Evolutionary conservation across 2,329 filamentous ascomycete genomes (phyloP).

Genomic region (Stagonosporopsis chrysanthemi): DNA sequence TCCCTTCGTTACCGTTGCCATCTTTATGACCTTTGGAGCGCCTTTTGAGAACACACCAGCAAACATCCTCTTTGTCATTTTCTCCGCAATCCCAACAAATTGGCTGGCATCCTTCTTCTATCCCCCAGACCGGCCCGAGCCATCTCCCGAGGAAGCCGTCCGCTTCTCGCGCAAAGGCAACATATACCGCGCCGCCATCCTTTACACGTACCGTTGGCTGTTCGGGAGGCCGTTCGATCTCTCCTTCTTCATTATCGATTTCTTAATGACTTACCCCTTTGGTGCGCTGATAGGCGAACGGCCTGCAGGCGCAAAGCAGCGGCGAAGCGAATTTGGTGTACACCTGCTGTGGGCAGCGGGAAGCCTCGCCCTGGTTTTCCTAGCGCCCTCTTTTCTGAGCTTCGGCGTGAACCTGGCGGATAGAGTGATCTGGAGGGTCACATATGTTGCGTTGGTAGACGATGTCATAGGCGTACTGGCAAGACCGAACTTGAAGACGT

Average conservation of each 20-base stretch:
- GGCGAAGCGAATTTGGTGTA: conserved; percentile 24
- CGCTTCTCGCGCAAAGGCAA: conserved; percentile 28
- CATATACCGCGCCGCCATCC: conserved; percentile 23
- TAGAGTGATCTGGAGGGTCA: conserved; percentile 18
- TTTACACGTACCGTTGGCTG: conserved; percentile 26
- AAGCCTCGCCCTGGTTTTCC: conserved; percentile 7
- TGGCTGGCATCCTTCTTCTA: conserved; percentile 23
- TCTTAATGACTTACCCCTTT: conserved; percentile 12
- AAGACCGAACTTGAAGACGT: conserved; percentile 23
- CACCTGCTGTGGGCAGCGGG: conserved; percentile 16
- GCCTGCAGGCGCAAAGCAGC: conserved; percentile 17
- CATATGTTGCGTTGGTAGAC: conserved; percentile 31
- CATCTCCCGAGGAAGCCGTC: conserved; percentile 16
- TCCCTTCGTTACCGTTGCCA: conserved; percentile 21
- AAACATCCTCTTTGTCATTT: conserved; percentile 7
- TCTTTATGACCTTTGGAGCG: conserved; percentile 10
- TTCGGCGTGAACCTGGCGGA: conserved; percentile 11
- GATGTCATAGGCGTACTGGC: conserved; percentile 25
- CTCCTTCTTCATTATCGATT: conserved; percentile 19
- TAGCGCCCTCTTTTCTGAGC: conserved; percentile 15
- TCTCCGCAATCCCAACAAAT: conserved; percentile 25
- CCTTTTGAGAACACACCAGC: conserved; percentile 9
- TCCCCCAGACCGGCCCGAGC: conserved; percentile 18
- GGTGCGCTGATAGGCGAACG: conserved; percentile 20
- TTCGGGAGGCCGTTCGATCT: conserved; percentile 23